phyloP scores from a whole-genome alignment of 164 flowering plant genomes.

The Akebia trifoliata region DNA sequence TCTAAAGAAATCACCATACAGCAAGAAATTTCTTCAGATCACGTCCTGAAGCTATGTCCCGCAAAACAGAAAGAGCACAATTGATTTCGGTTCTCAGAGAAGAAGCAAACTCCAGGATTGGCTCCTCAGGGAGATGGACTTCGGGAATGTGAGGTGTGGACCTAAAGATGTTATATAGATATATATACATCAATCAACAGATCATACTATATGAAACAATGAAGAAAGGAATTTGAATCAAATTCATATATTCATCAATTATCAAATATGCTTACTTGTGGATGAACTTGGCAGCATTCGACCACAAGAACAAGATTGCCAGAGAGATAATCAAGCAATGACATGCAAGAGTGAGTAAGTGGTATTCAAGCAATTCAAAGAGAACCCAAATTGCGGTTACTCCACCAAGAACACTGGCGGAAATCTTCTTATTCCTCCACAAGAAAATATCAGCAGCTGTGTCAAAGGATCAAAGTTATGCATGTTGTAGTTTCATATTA shows the following conservation, averaged over 20 bases:
- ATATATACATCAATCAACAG: too few species aligned
- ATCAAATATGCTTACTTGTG: slow-evolving; percentile 5
- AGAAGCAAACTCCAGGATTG: slow-evolving; percentile 36
- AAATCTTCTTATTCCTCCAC: slow-evolving; percentile 93
- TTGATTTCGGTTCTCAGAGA: slow-evolving; percentile 42
- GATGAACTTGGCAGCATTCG: slow-evolving; percentile 61
- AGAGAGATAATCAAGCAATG: slow-evolving; percentile 56
- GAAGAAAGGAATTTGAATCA: too few species aligned
- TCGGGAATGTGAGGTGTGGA: slow-evolving; percentile 66
- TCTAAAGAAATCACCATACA: slow-evolving; percentile 38
- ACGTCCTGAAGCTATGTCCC: slow-evolving; percentile 52
- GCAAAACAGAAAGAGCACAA: slow-evolving; percentile 25
- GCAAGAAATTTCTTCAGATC: slow-evolving; percentile 57
- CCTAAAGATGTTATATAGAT: slow-evolving; percentile 27
- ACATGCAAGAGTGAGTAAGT: slow-evolving; percentile 67
- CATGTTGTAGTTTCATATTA: too few species aligned
- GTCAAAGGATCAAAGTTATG: too few species aligned
- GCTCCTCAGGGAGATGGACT: slow-evolving; percentile 48
- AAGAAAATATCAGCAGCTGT: slow-evolving; percentile 89
- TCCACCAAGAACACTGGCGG: slow-evolving; percentile 60
- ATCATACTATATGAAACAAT: too few species aligned
- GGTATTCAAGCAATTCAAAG: slow-evolving; percentile 78
- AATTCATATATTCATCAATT: too few species aligned
- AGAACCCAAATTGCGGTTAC: slow-evolving; percentile 76
- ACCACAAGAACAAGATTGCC: slow-evolving; percentile 72